Evolutionary conservation across 495 filamentous ascomycete species (phyloP), one percentile per base, ranked within the genome.

Genomic region (Tuber indicum): DNA sequence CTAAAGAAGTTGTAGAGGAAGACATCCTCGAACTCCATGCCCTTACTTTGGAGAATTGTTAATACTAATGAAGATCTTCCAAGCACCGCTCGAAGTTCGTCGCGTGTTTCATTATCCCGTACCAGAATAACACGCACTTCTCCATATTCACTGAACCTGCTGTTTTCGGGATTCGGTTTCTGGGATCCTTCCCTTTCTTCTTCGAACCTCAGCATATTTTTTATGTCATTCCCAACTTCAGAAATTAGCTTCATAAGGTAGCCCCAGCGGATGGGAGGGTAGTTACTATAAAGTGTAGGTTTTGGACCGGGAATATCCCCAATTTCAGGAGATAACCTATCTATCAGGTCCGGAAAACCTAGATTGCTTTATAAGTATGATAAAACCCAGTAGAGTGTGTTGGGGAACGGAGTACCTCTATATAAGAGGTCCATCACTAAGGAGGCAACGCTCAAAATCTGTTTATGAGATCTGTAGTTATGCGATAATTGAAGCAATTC

Each of bases 11-110:
- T 45, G 21, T 81, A 81, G 41, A 81, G 70, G 49, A 81, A 81
- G 17, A 81, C 79, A 71, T 81, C 78, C 9, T 87, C 85, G 73
- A 87, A 87, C 72, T 87, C 86, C 86, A 87, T 87, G 9, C 86
- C 86, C 66, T 87, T 87, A 43, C 84, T 85, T 73, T 87, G 80
- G 1, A 86, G 80, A 58, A 87, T 84, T 7, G 86, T 87, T 0
- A 86, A 78, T 36, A 87, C 81, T 7, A 87, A 70, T 0, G 85
- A 82, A 23, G 81, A 76, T 23, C 81, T 75, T 12, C 81, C 82
- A 23, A 87, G 78, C 70, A 71, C 45, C 8, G 8, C 10, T 73
- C 70, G 76, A n/a, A 80, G 76, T 14, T 71, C 49, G 19, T 9
- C 43, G n/a, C 58, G 76, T 26, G 77, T 79, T 32, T 82, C 32